Evolutionary conservation across 495 filamentous ascomycete genomes (phyloP), one percentile per base, ranked within the genome.

Genomic region (Aspergillus ellipticus): DNA sequence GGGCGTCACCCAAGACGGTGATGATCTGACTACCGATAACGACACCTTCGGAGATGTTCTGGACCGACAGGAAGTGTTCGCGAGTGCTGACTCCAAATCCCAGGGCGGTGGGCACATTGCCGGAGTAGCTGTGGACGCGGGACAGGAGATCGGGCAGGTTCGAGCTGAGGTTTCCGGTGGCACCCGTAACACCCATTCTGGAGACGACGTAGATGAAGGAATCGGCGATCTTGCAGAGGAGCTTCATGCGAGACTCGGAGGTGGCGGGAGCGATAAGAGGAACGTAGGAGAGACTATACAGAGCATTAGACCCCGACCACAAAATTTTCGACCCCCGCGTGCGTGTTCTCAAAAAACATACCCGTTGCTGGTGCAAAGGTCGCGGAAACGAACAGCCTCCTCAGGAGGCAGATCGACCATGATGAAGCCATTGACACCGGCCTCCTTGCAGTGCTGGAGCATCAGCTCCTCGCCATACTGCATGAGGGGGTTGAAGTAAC

Each of bases 161-260:
- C 39, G 81, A 72, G 68, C 88, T 96, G 56, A 98, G 77, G 24
- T 81, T 85, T 26, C 92, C 91, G 0, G 86, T 86, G 19, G 90
- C 94, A 60, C 94, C 94, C 2, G 94, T 98, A 31, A 97, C 92
- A 57, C 94, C 94, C 90, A 97, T 96, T 57, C 93, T 82, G 2
- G 94, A 97, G 19, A 97, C 95, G 54, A 99, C 94, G 69, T 99
- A 99, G 73, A 99, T 95, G 78, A 99, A 99, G 8, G 92, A 96
- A 73, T 97, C 93, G 62, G 95, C 94, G 48, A 99, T 95, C 72
- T 89, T 86, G 82, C 94, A 99, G 20, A 99, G 84, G 4, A 96
- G 76, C 73, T 92, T 92, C 90, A 97, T 93, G 53, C 94, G 89
- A 43, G 82, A 71, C 53, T 94, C 89, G n/a, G 91, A 93, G 1